Base-by-base conservation (phyloP, 2,329 filamentous ascomycete genomes). In the Aspergillus sp. region DNA sequence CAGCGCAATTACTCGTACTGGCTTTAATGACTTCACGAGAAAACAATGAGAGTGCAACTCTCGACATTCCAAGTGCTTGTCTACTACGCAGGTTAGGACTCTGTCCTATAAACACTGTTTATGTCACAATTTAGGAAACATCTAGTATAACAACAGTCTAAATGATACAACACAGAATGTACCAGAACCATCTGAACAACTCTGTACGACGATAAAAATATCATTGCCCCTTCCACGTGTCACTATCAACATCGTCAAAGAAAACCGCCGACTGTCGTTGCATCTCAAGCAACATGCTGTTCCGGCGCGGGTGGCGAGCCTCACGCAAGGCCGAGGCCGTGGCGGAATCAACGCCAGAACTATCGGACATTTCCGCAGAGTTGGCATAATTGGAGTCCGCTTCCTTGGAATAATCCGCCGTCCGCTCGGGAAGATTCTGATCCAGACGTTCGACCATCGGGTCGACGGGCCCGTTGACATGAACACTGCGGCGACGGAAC, bases 211-310 rank as follows among this genome's bases (percentile, higher is more conserved):
- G 26, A 11, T 30, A 30, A 30, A 30, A 10, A 30, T 30, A 11
- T 30, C 26, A 48, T 14, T 48, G 19, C 19, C 24, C 22, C 46
- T 48, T 48, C 19, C 13, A 6, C 8, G 20, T 32, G 22, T 64
- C 58, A 14, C 68, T 65, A 24, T 68, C 63, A 6, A 60, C 61
- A 48, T 68, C 74, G 44, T 76, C 71, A 59, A 76, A 78, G 53
- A 78, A 75, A 6, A 78, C 75, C 19, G 75, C 72, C 17, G 73
- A 74, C 56, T 78, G 75, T 41, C 75, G 68, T 35, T 70, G 64
- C 55, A 78, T 65, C 55, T 78, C 75, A 55, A 76, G 70, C 40
- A 78, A 57, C 17, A 77, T 62, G 41, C 65, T 70, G 13, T 64
- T 26, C 60, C 51, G 20, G 54, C 54, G 19, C 35, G 35, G 14